Evolutionary conservation across 495 filamentous ascomycete species (phyloP), one percentile per base, ranked within the genome.

Genomic region (Aspergillus cristatus): DNA sequence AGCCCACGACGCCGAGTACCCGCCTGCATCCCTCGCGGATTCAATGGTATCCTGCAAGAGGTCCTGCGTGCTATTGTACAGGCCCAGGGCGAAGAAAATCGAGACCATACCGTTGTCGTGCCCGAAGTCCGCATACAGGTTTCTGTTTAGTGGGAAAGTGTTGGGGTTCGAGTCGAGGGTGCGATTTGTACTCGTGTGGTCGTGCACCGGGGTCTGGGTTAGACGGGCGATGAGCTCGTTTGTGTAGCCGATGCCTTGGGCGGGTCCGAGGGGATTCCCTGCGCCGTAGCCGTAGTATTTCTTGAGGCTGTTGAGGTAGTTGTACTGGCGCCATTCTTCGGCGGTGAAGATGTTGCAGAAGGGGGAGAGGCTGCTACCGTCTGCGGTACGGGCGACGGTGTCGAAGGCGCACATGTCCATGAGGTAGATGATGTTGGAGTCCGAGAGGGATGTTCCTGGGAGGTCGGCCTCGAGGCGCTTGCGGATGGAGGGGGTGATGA

Each of bases 321-420:
- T 75, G 58, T 89, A 94, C 15, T 73, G 50, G 1, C 58, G 44
- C 82, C 82, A 94, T 55, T 94, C 85, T 1, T 61, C 44, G 17
- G 61, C 41, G 0, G 67, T 79, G 63, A 93, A 93, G 17, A 93
- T 65, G 10, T 43, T 37, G 50, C 87, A 94, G 63, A 93, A 90
- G 1, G 58, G 60, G 0, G 82, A 85, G 6, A 67, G 22, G 0
- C 47, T 31, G 39, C 43, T 45, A 16, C 43, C 48, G 16, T 60
- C 42, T 43, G 63, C 22, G 18, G 61, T 48, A 24, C 42, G 11
- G 59, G 82, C 75, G 6, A 93, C 75, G 0, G 84, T 87, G 40
- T 80, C 70, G 53, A 86, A 94, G 0, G 86, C 75, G 53, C 87
- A 94, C 26, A 94, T 61, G 50, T 93, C 87, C 84, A 94, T 90